These are phyloP conservation scores for Diplodia scrobiculata DNA, from an alignment of 2,329 filamentous ascomycete species.

Conservation along the genomic window DNA sequence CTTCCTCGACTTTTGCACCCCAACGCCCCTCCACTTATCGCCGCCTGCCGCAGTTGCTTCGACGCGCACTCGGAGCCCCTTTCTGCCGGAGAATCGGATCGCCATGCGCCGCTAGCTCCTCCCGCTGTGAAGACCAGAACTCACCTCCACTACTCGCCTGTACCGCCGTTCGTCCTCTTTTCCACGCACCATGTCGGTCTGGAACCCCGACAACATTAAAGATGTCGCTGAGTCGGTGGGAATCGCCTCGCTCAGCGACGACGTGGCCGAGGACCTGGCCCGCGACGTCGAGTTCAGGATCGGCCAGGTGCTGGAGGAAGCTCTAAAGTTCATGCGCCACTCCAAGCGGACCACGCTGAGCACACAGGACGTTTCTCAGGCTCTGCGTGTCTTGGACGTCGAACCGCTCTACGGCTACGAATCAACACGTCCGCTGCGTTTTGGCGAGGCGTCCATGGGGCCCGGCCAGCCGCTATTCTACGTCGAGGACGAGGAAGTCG, in stretches of 20 bases:
- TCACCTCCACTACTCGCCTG: background rate
- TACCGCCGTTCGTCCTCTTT: background rate
- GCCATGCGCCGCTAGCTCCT: slow-evolving; percentile 13
- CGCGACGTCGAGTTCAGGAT: slow-evolving; percentile 96
- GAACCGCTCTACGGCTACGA: slow-evolving; percentile 97
- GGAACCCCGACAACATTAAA: slow-evolving; percentile 94
- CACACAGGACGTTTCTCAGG: slow-evolving; percentile 85
- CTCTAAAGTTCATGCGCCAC: slow-evolving; percentile 94
- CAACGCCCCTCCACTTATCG: background rate
- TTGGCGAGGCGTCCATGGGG: slow-evolving; percentile 90
- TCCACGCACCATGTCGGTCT: slow-evolving; percentile 60
- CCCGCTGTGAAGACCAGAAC: background rate
- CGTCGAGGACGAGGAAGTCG: slow-evolving; percentile 96
- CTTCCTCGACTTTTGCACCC: background rate
- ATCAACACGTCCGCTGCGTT: slow-evolving; percentile 81
- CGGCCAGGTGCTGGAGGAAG: slow-evolving; percentile 89
- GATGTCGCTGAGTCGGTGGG: slow-evolving; percentile 97
- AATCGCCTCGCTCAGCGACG: slow-evolving; percentile 76
- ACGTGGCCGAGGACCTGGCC: slow-evolving; percentile 81
- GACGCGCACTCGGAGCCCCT: background rate
- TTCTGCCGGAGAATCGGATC: background rate
- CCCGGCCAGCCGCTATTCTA: slow-evolving; percentile 95
- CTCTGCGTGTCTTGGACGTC: slow-evolving; percentile 81
- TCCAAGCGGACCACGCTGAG: slow-evolving; percentile 81
- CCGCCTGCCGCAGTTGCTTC: no score